These are phyloP conservation scores for Auricularia heimuer DNA, from an alignment of 768 basidiomycete genomes.

Conservation along the genomic window DNA sequence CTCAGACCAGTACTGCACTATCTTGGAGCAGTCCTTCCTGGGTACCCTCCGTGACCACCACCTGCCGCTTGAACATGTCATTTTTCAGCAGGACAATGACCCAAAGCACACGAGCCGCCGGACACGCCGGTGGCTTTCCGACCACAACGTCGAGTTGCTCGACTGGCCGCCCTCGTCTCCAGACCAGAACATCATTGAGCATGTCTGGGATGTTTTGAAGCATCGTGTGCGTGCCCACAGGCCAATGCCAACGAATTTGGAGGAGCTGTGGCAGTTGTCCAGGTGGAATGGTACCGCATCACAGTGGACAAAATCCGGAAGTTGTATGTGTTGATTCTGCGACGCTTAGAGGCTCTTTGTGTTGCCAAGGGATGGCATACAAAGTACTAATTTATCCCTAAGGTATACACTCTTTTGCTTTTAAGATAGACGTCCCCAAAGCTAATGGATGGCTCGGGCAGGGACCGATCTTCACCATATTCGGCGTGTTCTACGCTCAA, in stretches of 20 bases:
- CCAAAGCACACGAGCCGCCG: slow-evolving; percentile 26
- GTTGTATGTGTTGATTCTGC: no score
- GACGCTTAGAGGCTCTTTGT: no score
- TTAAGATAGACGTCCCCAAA: no score
- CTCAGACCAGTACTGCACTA: slow-evolving; percentile 16
- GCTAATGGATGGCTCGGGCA: no score
- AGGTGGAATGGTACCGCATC: slow-evolving; percentile 3
- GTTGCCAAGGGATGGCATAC: no score
- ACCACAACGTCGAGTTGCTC: slow-evolving; percentile 20
- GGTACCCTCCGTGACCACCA: slow-evolving; percentile 18
- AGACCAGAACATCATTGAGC: slow-evolving; percentile 27
- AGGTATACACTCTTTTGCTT: no score
- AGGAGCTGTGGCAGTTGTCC: slow-evolving; percentile 16
- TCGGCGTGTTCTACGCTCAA: no score
- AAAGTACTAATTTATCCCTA: no score
- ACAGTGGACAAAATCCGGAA: no score
- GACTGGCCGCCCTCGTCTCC: slow-evolving; percentile 25
- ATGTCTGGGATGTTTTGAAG: slow-evolving; percentile 24
- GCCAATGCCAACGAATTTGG: slow-evolving; percentile 11
- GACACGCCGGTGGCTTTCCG: slow-evolving; percentile 20
- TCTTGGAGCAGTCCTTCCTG: slow-evolving; percentile 20
- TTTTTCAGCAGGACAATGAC: slow-evolving; percentile 30
- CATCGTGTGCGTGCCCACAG: slow-evolving; percentile 6
- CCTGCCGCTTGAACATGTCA: slow-evolving; percentile 10
- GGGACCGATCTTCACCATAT: no score